Evolutionary conservation across 23 red algal genomes (phyloP), one percentile per base, ranked within the genome.

Genomic region (Cyanidioschyzon merolae): DNA sequence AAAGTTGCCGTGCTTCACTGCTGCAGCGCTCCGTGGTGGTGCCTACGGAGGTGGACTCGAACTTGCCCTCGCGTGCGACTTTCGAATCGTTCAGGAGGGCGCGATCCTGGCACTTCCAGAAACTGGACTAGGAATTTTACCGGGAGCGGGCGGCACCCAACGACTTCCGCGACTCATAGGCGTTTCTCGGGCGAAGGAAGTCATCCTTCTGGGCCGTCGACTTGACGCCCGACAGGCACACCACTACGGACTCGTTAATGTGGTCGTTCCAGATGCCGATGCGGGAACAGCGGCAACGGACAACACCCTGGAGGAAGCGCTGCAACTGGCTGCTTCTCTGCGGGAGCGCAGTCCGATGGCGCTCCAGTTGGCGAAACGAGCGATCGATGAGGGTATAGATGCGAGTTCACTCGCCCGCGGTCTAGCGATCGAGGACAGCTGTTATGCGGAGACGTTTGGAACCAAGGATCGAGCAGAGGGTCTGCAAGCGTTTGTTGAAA

Each of bases 81-180:
- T 81, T 40, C 78, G 78, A 12, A 50, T 81, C 21, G 78, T 50
- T 41, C 37, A 37, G 0, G 37, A 1, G 12, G 68, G 59, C 21
- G 78, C 78, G 18, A 71, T 57, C 1, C n/a, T 81, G 25, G 78
- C 58, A 57, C 78, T 81, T 40, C 78, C 78, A 2, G 78, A 81
- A 40, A 81, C 78, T 18, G 68, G 58, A 16, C 45, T 81, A n/a
- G 78, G 58, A 31, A 81, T 81, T 58, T 31, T 81, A 21, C 78
- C 78, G 1, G 78, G 78, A 16, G 78, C 78, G 32, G 78, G 78
- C 39, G 78, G 78, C 59, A 81, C 78, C 1, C 78, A 81, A 57
- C 39, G 78, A 2, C 78, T 81, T 34, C 78, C 78, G 37, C 40
- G 78, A 21, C 38, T 81, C 34, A 58, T 81, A 0, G 78, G 78